Conservation (phyloP, 352 stramenopile genomes). For the Phytophthora podocarpi region DNA sequence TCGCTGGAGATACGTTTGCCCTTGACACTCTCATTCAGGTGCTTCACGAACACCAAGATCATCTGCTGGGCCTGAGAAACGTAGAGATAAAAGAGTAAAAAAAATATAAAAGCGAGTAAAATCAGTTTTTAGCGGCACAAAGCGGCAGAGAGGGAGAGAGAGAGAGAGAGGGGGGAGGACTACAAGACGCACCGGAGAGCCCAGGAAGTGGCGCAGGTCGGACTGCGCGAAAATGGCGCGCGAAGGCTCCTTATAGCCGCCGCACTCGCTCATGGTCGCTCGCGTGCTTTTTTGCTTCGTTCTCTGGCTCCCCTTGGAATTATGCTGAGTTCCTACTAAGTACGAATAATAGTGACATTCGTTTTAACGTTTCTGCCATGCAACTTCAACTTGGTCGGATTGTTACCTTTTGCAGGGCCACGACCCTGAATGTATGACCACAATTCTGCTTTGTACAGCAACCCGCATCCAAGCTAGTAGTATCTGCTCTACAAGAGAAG, state of each 20-base stretch:
- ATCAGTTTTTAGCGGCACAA: not conserved
- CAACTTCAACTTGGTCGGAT: conserved; percentile 21
- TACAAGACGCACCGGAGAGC: conserved; percentile 51
- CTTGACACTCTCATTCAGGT: conserved; percentile 82
- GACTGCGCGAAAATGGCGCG: conserved; percentile 82
- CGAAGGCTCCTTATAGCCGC: conserved; percentile 58
- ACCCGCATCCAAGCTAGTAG: no score
- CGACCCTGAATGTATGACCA: no score
- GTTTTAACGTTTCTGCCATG: conserved; percentile 7
- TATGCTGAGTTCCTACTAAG: conserved; percentile 5
- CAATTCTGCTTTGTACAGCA: no score
- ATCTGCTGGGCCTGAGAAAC: conserved; percentile 72
- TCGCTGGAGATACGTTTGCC: conserved; percentile 64
- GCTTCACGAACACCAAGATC: conserved; percentile 82
- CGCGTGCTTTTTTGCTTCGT: conserved; percentile 35
- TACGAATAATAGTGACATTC: not conserved
- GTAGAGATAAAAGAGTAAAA: conserved; percentile 2
- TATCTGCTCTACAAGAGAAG: no score
- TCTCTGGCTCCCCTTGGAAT: conserved; percentile 24
- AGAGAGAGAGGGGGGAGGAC: not conserved
- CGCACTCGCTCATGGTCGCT: conserved; percentile 27
- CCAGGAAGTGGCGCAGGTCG: conserved; percentile 73
- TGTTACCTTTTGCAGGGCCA: no score
- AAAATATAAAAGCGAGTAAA: conserved; percentile 6
- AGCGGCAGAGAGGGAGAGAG: not conserved